Evolutionary conservation across 495 filamentous ascomycete species (phyloP), one percentile per base, ranked within the genome.

Genomic region (Penicillium psychrofluorescens): DNA sequence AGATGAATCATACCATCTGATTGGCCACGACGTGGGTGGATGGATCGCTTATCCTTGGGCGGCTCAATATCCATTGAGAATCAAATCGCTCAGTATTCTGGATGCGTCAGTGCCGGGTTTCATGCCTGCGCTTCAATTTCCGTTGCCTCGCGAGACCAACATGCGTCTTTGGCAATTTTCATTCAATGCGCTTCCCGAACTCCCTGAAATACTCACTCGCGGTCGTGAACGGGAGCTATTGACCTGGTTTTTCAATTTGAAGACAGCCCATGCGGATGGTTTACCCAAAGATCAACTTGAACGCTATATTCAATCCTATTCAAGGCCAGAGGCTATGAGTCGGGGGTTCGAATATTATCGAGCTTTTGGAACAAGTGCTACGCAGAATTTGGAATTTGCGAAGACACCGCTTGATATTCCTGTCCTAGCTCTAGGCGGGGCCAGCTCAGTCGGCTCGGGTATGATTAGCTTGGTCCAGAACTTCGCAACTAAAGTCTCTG

Each of bases 341-440:
- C 56, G 53, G 12, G 56, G 53, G 11, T 59, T 59, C 34, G 56
- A 59, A 50, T 59, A 56, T 41, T 59, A 59, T 48, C 50, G 56
- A n/a, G 53, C 56, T 16, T 53, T 43, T 45, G 50, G 45, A 41
- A 43, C 38, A n/a, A 59, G 56, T 35, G 38, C 56, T 34, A 51
- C 49, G n/a, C 53, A 59, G 45, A 59, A 59, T 41, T 8, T 53
- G 32, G 46, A 54, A 30, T 52, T 36, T 45, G 49, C 51, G 10
- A 55, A 55, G 36, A 52, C 40, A 16, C 48, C 51, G 4, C 53
- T 59, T 7, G 39, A 55, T 34, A 41, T 59, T 6, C 56, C 53
- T 35, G 50, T 54, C 29, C 44, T 59, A 36, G 56, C 47, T 38
- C 38, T 59, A 22, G 56, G 56, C 16, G 56, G 56, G 2, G 53